Conservation (phyloP, 176 grass and related monocot genomes). For the Carex parvula region DNA sequence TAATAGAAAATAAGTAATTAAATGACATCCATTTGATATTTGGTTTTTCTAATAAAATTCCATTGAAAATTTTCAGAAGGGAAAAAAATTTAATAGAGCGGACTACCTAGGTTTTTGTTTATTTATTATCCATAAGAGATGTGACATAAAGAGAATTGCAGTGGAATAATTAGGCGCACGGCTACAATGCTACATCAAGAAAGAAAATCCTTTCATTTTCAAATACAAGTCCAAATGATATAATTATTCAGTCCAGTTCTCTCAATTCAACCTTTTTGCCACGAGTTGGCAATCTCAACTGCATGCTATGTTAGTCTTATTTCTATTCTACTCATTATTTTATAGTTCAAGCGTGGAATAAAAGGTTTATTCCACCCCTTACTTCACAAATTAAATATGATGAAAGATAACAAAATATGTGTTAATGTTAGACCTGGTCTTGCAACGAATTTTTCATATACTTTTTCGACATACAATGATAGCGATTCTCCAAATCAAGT, state of each 20-base stretch:
- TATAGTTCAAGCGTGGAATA: too few relatives aligned
- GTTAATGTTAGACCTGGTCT: too few relatives aligned
- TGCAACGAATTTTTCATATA: too few relatives aligned
- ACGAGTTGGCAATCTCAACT: neutral
- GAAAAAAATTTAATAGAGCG: neutral
- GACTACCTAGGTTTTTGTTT: neutral
- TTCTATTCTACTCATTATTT: too few relatives aligned
- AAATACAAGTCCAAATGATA: neutral
- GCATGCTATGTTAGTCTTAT: neutral
- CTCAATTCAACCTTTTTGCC: neutral
- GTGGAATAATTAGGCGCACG: neutral
- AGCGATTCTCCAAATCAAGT: too few relatives aligned
- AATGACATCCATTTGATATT: neutral
- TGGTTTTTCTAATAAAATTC: neutral
- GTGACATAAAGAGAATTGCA: neutral
- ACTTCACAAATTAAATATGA: too few relatives aligned
- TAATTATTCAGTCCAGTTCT: neutral
- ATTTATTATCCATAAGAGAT: neutral
- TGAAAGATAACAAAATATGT: too few relatives aligned
- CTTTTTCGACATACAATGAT: too few relatives aligned
- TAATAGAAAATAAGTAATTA: too few relatives aligned
- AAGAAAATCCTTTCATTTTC: neutral
- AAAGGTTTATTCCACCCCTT: too few relatives aligned
- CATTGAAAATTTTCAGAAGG: neutral
- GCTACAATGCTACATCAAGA: neutral